Evolutionary conservation across 257 asterid genomes (phyloP).

Genomic region (Solanum chiquidenum): DNA sequence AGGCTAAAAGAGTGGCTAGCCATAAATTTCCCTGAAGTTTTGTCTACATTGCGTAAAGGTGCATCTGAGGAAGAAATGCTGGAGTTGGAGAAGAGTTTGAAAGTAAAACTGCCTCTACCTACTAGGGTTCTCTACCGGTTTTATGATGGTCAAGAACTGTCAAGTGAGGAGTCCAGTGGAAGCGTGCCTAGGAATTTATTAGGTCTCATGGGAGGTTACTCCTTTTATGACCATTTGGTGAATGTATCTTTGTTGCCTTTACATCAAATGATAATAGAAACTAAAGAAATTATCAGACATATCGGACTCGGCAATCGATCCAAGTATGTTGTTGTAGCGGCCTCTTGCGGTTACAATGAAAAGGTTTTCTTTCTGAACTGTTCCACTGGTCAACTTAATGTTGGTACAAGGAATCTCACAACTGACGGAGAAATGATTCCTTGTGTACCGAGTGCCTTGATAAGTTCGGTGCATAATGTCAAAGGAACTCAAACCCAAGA

Average conservation of each 20-base stretch:
- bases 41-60: slow-evolving; percentile 66
- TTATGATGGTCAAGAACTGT: slow-evolving; percentile 73
- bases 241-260: slow-evolving; percentile 76
- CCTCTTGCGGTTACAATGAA: slow-evolving; percentile 42
- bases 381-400: slow-evolving; percentile 67
- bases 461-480: slow-evolving; percentile 38
- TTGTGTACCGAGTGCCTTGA: slow-evolving; percentile 64
- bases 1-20: slow-evolving; percentile 54
- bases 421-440: slow-evolving; percentile 74
- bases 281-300: slow-evolving; percentile 22
- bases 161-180: slow-evolving; percentile 19
- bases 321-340: slow-evolving; percentile 53
- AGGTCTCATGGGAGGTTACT: slow-evolving; percentile 92
- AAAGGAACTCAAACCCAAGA: slow-evolving; percentile 48
- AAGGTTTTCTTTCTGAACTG: slow-evolving; percentile 71
- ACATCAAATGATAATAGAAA: slow-evolving; percentile 34
- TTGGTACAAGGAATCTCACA: slow-evolving; percentile 63
- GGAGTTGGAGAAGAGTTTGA: slow-evolving; percentile 48
- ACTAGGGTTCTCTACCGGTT: slow-evolving; percentile 75
- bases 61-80: slow-evolving; percentile 61
- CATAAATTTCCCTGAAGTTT: slow-evolving; percentile 57
- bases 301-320: slow-evolving; percentile 31
- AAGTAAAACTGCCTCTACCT: slow-evolving; percentile 74
- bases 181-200: slow-evolving; percentile 31
- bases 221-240: slow-evolving; percentile 53